phyloP scores from a whole-genome alignment of 2,329 filamentous ascomycete genomes.

The Akanthomyces muscarius region DNA sequence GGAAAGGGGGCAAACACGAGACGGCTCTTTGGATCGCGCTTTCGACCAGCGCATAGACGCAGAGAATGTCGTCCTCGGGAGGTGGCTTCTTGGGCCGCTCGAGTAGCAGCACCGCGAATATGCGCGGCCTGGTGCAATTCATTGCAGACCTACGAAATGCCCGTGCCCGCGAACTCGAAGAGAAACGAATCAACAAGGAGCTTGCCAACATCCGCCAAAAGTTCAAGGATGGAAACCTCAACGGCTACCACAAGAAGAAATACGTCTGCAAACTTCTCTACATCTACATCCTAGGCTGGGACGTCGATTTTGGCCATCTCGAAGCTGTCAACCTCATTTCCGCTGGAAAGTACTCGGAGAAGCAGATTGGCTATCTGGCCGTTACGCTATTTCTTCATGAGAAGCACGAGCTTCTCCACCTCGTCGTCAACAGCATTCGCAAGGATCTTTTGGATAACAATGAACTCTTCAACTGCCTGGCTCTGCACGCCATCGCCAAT shows the following conservation, averaged over 20 bases:
- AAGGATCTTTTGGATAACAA: constrained; percentile 94
- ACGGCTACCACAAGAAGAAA: constrained; percentile 99
- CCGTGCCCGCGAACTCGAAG: constrained; percentile 88
- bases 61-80: constrained; percentile 52
- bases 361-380: constrained; percentile 97
- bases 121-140: constrained; percentile 90
- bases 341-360: constrained; percentile 95
- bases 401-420: constrained; percentile 88
- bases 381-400: constrained; percentile 97
- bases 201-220: constrained; percentile 97
- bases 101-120: constrained; percentile 61
- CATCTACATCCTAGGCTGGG: constrained; percentile 98
- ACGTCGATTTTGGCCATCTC: constrained; percentile 97
- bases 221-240: constrained; percentile 92
- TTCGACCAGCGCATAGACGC: constrained; percentile 2
- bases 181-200: constrained; percentile 99
- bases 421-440: constrained; percentile 97
- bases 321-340: constrained; percentile 98
- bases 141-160: constrained; percentile 96
- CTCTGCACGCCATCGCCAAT: constrained; percentile 95
- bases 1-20: constrained; percentile 6
- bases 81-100: constrained; percentile 64
- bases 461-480: constrained; percentile 95
- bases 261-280: constrained; percentile 99
- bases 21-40: neutral